Evolutionary conservation across 345 rosid species (phyloP), one percentile per base, ranked within the genome.

Genomic region (Tarenaya hassleriana): DNA sequence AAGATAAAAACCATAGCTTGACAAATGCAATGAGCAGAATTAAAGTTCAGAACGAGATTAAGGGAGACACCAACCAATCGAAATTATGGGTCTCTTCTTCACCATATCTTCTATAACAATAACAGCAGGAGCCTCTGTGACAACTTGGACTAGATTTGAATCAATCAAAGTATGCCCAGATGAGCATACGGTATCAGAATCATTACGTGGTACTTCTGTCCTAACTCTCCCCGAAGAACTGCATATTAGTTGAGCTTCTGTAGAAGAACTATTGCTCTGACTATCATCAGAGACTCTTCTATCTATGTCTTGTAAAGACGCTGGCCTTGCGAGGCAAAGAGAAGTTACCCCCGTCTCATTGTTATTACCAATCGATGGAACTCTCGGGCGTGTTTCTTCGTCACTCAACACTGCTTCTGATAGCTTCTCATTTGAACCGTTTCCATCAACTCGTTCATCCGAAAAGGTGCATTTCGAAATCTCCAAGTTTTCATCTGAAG

Each of bases 31-130:
- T 13, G 16, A 27, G 15, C 46, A 47, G 41, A 29, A 50, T 11
- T 16, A 41, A 29, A 41, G 41, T 17, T 21, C 40, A 5, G 50
- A 16, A 41, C 39, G 24, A 56, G 4, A 34, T 41, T 50, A 55
- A 27, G 40, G 14, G 34, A 61, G 62, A 40, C 27, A 71, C 77
- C 38, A 67, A 83, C 80, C 83, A 0, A 39, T 52, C 52, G 5
- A 24, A 24, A 5, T 24, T 24, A 51, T 15, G 37, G 67, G 52
- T n/a, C 46, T 20, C 27, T 10, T 48, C 56, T 51, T 57, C 19
- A 37, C 38, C 46, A 49, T 34, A 16, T 66, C 55, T 15, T 65
- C 66, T 50, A 65, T 34, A 50, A 5, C 19, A 61, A 32, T 41
- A 24, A 18, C 14, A 45, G 37, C 53, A 51, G 14, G 52, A 37